Conservation (phyloP, 2,329 filamentous ascomycete genomes). For the Cadophora sp. region DNA sequence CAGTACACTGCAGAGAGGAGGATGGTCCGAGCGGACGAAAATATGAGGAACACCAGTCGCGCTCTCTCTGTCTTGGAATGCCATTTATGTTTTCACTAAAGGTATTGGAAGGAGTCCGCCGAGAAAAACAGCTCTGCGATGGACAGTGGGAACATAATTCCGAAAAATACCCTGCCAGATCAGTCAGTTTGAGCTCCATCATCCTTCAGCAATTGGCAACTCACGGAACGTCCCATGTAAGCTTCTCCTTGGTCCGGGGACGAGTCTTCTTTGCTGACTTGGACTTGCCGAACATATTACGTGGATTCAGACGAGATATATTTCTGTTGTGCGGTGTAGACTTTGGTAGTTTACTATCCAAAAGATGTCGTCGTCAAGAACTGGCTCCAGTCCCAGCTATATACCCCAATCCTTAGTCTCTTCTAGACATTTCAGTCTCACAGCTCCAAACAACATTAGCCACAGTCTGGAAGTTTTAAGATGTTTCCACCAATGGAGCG, state of each 20-base stretch:
- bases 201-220: not conserved
- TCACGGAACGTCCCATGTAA: constrained; percentile 13
- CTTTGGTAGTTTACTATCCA: not conserved
- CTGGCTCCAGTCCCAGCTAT: not conserved
- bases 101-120: constrained; percentile 32
- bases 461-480: not conserved
- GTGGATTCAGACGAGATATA: not conserved
- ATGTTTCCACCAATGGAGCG: not conserved
- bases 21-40: constrained; percentile 28
- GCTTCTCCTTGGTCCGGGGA: not conserved
- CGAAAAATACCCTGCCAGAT: constrained; percentile 29
- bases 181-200: not conserved
- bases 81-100: constrained; percentile 33
- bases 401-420: not conserved
- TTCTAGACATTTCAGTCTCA: not conserved
- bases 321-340: not conserved
- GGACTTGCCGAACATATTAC: not conserved
- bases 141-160: constrained; percentile 33
- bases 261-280: not conserved
- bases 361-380: not conserved
- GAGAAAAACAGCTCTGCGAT: constrained; percentile 32
- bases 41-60: constrained; percentile 30
- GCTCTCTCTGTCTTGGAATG: constrained; percentile 26
- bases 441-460: not conserved
- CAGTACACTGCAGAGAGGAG: constrained; percentile 30